Evolutionary conservation across 192 early-diverging fungal species (phyloP), one percentile per base, ranked within the genome.

Genomic region (Lobosporangium transversale): DNA sequence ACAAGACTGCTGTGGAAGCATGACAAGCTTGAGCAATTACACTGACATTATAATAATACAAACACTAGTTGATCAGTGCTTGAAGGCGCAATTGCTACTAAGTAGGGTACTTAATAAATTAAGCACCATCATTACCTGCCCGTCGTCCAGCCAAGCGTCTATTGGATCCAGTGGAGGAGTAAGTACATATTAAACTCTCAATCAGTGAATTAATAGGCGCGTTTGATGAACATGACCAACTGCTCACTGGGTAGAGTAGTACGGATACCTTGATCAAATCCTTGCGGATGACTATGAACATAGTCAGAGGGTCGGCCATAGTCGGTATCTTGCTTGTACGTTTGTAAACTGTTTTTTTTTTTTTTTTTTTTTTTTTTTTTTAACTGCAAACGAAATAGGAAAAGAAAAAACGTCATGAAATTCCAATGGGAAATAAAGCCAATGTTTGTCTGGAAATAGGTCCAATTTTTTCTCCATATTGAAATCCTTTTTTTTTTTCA

Each of bases 221-320:
- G n/a, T n/a, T n/a, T n/a, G n/a, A n/a, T n/a, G n/a, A n/a, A n/a
- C n/a, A n/a, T n/a, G n/a, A n/a, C n/a, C n/a, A n/a, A n/a, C n/a
- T n/a, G n/a, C n/a, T n/a, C n/a, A n/a, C n/a, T n/a, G n/a, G n/a
- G n/a, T n/a, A n/a, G n/a, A n/a, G n/a, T n/a, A n/a, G n/a, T n/a
- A n/a, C n/a, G 17, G 11, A 36, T 80, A 90, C 91, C 84, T 92
- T 91, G 43, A 83, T 79, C 7, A 94, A 80, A 62, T 94, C 93
- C 66, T 91, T 92, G 30, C 93, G 84, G 59, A 94, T 84, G 42
- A 93, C 88, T 61, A 94, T 86, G 58, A 89, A 94, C 85, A 94
- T 90, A 26, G 90, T 92, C 48, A 90, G 82, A 18, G 87, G 88
- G 31, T 92, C 88, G 21, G 70, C 70, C 73, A 76, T 76, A 14